These are phyloP conservation scores for Gaeumannomyces tritici DNA, from an alignment of 2,329 filamentous ascomycete species.

Conservation along the genomic window DNA sequence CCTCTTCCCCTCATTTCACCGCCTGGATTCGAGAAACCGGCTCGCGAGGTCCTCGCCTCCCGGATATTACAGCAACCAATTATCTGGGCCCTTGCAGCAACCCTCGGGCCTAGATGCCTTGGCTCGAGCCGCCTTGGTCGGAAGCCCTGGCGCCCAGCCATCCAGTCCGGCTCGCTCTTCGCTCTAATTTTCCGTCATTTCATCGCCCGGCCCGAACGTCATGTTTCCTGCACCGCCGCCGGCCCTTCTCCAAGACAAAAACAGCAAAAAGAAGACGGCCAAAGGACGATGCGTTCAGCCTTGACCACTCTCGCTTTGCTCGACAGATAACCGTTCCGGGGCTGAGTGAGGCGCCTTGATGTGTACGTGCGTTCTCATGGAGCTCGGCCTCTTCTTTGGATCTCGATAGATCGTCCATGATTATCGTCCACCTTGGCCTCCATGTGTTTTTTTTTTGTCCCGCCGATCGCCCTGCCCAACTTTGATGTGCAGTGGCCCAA, in stretches of 20 bases:
- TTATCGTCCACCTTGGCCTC: background rate
- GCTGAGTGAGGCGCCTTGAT: background rate
- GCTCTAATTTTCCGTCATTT: background rate
- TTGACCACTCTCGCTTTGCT: background rate
- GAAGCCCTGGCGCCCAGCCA: background rate
- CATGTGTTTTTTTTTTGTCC: background rate
- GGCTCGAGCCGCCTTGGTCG: background rate
- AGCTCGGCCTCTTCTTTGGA: background rate
- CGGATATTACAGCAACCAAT: background rate
- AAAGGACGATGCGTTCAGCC: background rate
- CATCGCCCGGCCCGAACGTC: background rate
- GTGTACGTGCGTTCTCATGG: background rate
- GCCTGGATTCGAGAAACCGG: background rate
- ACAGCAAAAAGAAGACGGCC: no score
- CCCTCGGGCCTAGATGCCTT: background rate
- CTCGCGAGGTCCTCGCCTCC: background rate
- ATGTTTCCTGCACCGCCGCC: background rate
- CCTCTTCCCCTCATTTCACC: background rate
- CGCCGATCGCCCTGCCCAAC: no score
- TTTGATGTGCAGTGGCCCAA: no score
- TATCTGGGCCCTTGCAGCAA: background rate
- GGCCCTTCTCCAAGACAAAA: background rate
- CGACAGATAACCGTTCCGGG: background rate
- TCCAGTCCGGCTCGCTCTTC: background rate
- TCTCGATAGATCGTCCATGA: background rate